These are phyloP conservation scores for Liriodendron chinense DNA, from an alignment of 164 flowering plant genomes.

Conservation along the genomic window DNA sequence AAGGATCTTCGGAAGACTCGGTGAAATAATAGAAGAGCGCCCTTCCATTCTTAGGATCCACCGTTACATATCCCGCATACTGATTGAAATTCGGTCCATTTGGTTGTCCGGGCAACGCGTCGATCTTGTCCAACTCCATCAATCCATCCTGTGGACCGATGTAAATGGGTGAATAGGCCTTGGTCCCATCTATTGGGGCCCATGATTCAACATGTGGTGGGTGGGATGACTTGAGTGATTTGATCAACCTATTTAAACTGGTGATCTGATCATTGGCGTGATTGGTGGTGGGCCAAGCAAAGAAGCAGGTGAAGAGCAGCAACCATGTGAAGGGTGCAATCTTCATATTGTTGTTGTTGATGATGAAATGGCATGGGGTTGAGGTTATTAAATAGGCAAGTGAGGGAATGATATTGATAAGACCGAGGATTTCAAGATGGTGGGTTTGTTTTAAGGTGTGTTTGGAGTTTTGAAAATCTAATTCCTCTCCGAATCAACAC, in stretches of 20 bases:
- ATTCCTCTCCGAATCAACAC: no score
- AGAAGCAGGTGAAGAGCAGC: not conserved
- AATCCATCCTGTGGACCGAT: conserved; percentile 28
- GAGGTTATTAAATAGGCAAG: not conserved
- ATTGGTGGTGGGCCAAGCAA: not conserved
- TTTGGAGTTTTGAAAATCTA: not conserved
- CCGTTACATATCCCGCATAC: conserved; percentile 49
- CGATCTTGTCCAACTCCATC: conserved; percentile 39
- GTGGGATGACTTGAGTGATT: not conserved
- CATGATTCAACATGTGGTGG: not conserved
- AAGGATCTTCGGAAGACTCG: not conserved
- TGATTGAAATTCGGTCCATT: conserved; percentile 42
- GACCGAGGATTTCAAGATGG: not conserved
- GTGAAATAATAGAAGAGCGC: conserved; percentile 22
- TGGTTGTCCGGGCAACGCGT: conserved; percentile 50
- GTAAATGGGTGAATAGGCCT: conserved; percentile 1
- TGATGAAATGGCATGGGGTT: not conserved
- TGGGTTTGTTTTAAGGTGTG: not conserved
- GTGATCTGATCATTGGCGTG: not conserved
- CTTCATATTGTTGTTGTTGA: not conserved
- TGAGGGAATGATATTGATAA: not conserved
- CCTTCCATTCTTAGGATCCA: conserved; percentile 35
- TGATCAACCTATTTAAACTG: not conserved
- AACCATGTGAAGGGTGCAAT: not conserved
- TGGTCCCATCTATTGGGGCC: not conserved